These are phyloP conservation scores for Boletus subcaerulescens DNA, from an alignment of 768 basidiomycete genomes.

Conservation along the genomic window DNA sequence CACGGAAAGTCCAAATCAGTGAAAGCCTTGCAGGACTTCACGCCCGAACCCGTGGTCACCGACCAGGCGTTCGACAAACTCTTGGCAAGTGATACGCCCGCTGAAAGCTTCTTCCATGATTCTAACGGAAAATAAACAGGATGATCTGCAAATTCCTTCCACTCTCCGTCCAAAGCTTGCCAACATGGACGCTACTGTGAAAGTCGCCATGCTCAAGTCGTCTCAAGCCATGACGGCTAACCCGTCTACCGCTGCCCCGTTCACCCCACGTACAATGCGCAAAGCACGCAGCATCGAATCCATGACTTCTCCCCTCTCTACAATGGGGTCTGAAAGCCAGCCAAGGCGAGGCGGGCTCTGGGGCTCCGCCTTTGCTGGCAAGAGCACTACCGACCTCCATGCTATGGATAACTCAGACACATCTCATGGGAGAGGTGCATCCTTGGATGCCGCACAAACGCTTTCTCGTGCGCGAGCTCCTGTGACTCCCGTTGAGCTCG, in stretches of 20 bases:
- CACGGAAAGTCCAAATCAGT: slow-evolving; percentile 45
- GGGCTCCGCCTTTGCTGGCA: slow-evolving; percentile 27
- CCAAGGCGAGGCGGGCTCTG: slow-evolving; percentile 24
- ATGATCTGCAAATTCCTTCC: slow-evolving; percentile 85
- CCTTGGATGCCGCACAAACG: slow-evolving; percentile 52
- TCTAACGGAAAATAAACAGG: slow-evolving; percentile 41
- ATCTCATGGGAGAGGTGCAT: slow-evolving; percentile 56
- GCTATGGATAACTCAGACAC: slow-evolving; percentile 28
- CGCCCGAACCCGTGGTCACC: slow-evolving; percentile 40
- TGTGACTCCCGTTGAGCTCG: slow-evolving; percentile 34
- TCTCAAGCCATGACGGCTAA: slow-evolving; percentile 60
- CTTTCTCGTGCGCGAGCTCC: slow-evolving; percentile 55
- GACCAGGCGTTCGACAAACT: slow-evolving; percentile 78
- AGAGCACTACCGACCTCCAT: slow-evolving; percentile 31
- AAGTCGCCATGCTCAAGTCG: slow-evolving; percentile 89
- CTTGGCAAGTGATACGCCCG: slow-evolving; percentile 49
- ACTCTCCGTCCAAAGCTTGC: slow-evolving; percentile 73
- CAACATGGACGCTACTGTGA: slow-evolving; percentile 81
- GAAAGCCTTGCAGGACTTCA: slow-evolving; percentile 40
- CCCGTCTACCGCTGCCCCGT: slow-evolving; percentile 36
- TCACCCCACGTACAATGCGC: slow-evolving; percentile 57
- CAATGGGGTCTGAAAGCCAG: slow-evolving; percentile 36
- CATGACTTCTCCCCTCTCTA: slow-evolving; percentile 47
- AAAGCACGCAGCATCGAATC: slow-evolving; percentile 74
- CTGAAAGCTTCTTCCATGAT: neutral